Evolutionary conservation across 495 filamentous ascomycete genomes (phyloP).

Genomic region (Chaetomium tenue): DNA sequence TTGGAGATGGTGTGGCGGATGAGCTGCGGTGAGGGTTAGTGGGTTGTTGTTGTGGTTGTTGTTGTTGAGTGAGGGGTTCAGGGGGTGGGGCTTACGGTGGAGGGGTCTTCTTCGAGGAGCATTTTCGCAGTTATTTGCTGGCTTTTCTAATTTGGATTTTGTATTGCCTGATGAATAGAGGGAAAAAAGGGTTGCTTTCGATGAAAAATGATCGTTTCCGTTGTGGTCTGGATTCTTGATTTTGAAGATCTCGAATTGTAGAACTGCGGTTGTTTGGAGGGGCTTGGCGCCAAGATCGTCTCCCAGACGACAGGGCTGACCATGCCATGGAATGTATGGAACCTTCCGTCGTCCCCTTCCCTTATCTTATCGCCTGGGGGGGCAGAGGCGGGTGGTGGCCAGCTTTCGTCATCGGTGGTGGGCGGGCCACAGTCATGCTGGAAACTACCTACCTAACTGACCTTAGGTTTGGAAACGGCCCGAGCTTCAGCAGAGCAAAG

Average conservation of each 20-base stretch:
- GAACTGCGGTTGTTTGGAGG: conserved; percentile 15
- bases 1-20: conserved; percentile 86
- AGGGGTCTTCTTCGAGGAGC: conserved; percentile 96
- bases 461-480: conserved; percentile 20
- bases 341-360: no score
- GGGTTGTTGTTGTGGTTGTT: neutral
- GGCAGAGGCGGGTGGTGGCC: neutral
- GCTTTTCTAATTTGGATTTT: neutral
- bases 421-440: conserved; percentile 7
- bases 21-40: conserved; percentile 53
- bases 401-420: conserved; percentile 35
- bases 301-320: conserved; percentile 24
- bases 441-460: no score
- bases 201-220: neutral
- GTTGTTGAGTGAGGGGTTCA: neutral
- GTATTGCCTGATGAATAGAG: neutral
- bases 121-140: conserved; percentile 54
- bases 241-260: conserved; percentile 4
- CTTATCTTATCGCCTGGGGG: conserved; percentile 40
- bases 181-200: neutral
- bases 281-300: conserved; percentile 23
- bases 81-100: conserved; percentile 55
- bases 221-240: conserved; percentile 5
- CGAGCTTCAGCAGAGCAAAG: conserved; percentile 25
- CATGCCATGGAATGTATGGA: no score